Evolutionary conservation across 331 rosid genomes (phyloP), one percentile per base, ranked within the genome.

Genomic region (Pyrus hybrid): DNA sequence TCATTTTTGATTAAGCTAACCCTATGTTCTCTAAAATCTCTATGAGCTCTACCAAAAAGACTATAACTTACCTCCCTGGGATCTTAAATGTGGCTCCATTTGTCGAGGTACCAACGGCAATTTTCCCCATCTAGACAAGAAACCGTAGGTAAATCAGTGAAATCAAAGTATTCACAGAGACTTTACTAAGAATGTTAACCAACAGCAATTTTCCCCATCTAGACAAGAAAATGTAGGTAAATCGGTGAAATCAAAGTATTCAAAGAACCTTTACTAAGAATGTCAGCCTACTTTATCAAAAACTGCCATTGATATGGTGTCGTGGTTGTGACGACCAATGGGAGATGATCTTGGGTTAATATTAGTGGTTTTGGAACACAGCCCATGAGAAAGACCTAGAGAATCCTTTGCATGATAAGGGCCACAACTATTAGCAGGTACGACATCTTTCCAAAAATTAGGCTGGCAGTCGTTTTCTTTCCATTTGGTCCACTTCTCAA

Each of bases 21-120:
- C 51, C 16, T 43, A 37, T 62, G 0, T 75, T 29, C 29, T 70
- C 30, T 0, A 70, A 45, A 21, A 22, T 29, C 64, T 13, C 21
- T 23, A 4, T 60, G 20, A 13, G 28, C 30, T 49, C 1, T 53
- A 53, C 21, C 21, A 53, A 20, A 5, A 53, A 20, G 21, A 20
- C 58, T 53, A 20, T 43, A 83, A 88, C 68, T 72, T 64, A 92
- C 99, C 99, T 92, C 76, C 99, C 99, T 33, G 99, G 99, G 75
- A 94, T 89, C 87, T 94, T 92, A 86, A 87, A 94, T 61, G 93
- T 90, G 71, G 97, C 97, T 41, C 99, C 99, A 81, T 94, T 90
- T 65, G 99, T 94, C 54, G 96, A 94, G 37, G 99, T 94, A 68
- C 97, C 99, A 71, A 90, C 97, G 16, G 97, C 99, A 69, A 92